Base-by-base conservation (phyloP, 2,329 filamentous ascomycete species). In the Botryotinia globosa region DNA sequence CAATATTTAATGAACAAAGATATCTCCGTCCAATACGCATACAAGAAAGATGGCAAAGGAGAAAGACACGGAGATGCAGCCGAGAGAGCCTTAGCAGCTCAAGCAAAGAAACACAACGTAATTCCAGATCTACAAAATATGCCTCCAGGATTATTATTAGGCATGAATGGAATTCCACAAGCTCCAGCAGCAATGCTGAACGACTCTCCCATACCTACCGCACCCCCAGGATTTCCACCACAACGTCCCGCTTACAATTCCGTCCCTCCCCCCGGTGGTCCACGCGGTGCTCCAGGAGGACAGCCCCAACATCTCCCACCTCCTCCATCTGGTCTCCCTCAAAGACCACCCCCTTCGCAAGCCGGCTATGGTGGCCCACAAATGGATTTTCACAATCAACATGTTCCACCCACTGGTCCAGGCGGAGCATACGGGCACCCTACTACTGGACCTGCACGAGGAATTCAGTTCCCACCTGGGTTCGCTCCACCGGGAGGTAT, bases 31-130 rank as follows among this genome's bases (percentile, higher is more conserved):
- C 95, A 98, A 83, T 99, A 98, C 82, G 96, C 96, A 56, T 98
- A 97, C 88, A 99, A 99, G 87, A 98, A 98, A 84, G 96, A 99
- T 80, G 96, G 96, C 77, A 97, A 97, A 84, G 95, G 95, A 78
- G 95, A 98, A 84, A 87, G 96, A 73, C 96, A 99, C 81, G 96
- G 96, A 78, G 96, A 99, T 81, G 89, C 94, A 78, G 96, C 96
- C 44, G 96, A 99, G 84, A 88, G 96, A 80, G 92, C 94, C 85
- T 88, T 99, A 64, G 96, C 96, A 44, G 91, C 92, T 42, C 93
- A 98, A 83, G 96, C 94, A 73, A 95, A 95, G 84, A 95, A 94
- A 81, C 93, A 98, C 82, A 97, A 97, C 79, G 92, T 99, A 74
- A 89, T 94, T 69, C 92, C 94, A 51, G 91, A 94, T 76, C 88